phyloP scores from a whole-genome alignment of 2,329 filamentous ascomycete species.

The Exophiala bonariae region DNA sequence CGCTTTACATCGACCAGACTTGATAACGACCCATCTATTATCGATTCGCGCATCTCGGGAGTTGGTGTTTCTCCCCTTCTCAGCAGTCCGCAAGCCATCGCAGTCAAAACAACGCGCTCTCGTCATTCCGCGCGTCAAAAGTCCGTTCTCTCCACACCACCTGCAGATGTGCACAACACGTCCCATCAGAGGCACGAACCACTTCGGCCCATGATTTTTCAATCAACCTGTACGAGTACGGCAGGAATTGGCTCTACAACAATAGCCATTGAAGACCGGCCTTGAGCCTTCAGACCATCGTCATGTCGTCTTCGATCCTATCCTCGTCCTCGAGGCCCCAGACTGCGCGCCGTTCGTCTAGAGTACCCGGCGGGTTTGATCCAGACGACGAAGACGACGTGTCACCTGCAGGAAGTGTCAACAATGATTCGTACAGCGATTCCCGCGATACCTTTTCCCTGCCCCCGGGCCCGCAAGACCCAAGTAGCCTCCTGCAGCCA shows the following conservation, averaged over 20 bases:
- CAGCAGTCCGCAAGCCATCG: too few species aligned
- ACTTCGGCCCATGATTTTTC: constrained; percentile 13
- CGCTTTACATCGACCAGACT: too few species aligned
- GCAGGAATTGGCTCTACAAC: too few species aligned
- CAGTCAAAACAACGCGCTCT: constrained; percentile 2
- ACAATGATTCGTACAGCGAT: constrained; percentile 18
- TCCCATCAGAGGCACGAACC: constrained; percentile 13
- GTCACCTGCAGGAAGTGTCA: constrained; percentile 16
- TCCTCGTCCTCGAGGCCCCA: constrained; percentile 16
- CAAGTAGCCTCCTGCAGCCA: constrained; percentile 25
- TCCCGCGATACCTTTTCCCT: constrained; percentile 16
- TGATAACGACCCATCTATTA: too few species aligned
- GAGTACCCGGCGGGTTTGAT: constrained; percentile 37
- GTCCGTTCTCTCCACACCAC: constrained; percentile 5
- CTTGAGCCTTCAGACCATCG: too few species aligned
- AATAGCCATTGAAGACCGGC: too few species aligned
- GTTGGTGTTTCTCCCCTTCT: too few species aligned
- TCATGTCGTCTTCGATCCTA: constrained; percentile 23
- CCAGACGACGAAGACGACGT: constrained; percentile 30
- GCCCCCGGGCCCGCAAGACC: constrained; percentile 18
- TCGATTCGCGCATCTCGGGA: too few species aligned
- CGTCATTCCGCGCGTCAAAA: constrained; percentile 2
- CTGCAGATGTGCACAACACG: constrained; percentile 18
- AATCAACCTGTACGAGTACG: constrained; percentile 1
- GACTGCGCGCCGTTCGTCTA: constrained; percentile 27